Base-by-base conservation (phyloP, 192 early-diverging fungal genomes). In the Backusella parvicylindrica region DNA sequence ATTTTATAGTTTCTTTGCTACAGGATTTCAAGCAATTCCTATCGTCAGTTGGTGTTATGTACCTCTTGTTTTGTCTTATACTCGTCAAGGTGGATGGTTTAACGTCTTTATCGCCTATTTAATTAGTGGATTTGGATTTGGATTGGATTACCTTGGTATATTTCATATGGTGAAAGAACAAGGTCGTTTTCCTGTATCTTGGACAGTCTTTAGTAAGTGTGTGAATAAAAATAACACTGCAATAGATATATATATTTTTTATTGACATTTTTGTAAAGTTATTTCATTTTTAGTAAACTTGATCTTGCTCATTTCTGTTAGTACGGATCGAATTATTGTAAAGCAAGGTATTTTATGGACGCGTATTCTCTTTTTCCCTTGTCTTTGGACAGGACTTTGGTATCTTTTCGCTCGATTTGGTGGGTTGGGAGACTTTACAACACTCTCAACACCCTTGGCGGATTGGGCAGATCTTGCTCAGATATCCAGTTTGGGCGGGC, bases 11-110 rank as follows among this genome's bases (percentile, higher is more conserved):
- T 43, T 60, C 1, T 75, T 75, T 47, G 74, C 41, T 38, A 41
- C 67, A 23, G 74, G 74, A 67, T 75, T 68, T 23, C 74, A 75
- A 68, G 50, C 65, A 3, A 75, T 75, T 37, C 74, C 74, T 4
- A 7, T 75, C 13, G 49, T 75, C 13, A 68, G 32, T 36, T 68
- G 64, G 43, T 15, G 53, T 11, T 68, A 56, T 23, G 41, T 50
- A 37, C 74, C 74, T 18, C 26, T 75, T 7, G 3, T 50, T 12
- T 12, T 75, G 13, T 18, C 31, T 28, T 75, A 75, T 23, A 75
- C 43, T 30, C 74, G 74, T 2, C 31, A 49, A 32, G 30, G 40
- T 3, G 40, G 31, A 38, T 53, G 43, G 30, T 23, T 16, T 32
- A 68, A 68, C 30, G 41, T 28, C 6, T 8, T 68, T 13, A 26